Percentiles rank a stretch among this genome's conserved stretches.
Conservation (phyloP, 805 yeast genomes). For the Zygotorulaspora florentina region DNA sequence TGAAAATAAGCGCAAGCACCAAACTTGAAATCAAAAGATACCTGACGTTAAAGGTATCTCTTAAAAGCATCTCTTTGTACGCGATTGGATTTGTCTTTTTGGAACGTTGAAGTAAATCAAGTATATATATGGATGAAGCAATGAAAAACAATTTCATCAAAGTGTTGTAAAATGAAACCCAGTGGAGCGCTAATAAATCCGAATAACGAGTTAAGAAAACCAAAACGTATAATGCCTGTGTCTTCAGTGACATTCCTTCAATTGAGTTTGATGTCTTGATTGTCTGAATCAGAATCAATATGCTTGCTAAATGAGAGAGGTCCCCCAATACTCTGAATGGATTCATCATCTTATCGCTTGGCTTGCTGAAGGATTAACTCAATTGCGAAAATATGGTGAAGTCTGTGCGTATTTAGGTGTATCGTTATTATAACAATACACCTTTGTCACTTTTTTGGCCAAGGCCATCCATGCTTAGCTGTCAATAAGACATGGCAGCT, state of each 20-base stretch:
- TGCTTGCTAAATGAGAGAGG: constrained; percentile 75
- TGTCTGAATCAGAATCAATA: constrained; percentile 67
- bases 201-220: constrained; percentile 73
- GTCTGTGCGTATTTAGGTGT: neutral
- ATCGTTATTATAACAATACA: too few relatives aligned
- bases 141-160: constrained; percentile 80
- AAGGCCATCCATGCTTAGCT: neutral
- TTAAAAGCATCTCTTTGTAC: constrained; percentile 50
- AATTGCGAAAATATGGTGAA: neutral
- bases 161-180: constrained; percentile 67
- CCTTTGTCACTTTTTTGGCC: neutral
- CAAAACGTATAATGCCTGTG: constrained; percentile 72
- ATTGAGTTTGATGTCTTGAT: constrained; percentile 62
- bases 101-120: constrained; percentile 57
- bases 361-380: neutral
- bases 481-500: neutral
- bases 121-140: constrained; percentile 66
- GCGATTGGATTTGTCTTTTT: constrained; percentile 47
- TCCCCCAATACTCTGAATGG: constrained; percentile 44
- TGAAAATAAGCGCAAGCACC: constrained; percentile 57
- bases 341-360: constrained; percentile 8
- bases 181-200: constrained; percentile 48
- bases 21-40: constrained; percentile 64
- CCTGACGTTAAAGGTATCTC: constrained; percentile 70
- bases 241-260: constrained; percentile 82